Percentiles rank a stretch among this genome's conserved stretches.
These are phyloP conservation scores for Carex myosuroides DNA, from an alignment of 176 grass and related monocot genomes.

Conservation along the genomic window DNA sequence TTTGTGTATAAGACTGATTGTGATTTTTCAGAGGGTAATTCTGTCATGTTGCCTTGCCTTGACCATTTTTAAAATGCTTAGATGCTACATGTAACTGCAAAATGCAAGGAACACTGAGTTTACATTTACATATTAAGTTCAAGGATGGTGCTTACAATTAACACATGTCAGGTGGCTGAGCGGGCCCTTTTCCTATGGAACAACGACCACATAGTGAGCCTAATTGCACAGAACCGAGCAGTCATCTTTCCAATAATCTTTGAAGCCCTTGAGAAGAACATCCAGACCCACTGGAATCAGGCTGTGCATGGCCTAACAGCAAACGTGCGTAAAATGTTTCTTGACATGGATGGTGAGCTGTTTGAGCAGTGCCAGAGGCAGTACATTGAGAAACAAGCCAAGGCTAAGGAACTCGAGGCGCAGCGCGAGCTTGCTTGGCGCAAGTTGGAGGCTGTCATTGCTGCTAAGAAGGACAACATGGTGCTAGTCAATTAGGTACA, in stretches of 20 bases:
- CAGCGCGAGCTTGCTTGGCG: slow-evolving; percentile 70
- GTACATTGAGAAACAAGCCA: slow-evolving; percentile 63
- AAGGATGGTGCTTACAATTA: not conserved
- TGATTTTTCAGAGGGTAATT: not conserved
- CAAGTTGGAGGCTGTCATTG: slow-evolving; percentile 60
- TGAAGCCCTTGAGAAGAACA: slow-evolving; percentile 89
- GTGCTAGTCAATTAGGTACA: slow-evolving; percentile 90
- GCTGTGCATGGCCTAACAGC: slow-evolving; percentile 81
- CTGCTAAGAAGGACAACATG: slow-evolving; percentile 62
- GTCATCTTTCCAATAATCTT: slow-evolving; percentile 94
- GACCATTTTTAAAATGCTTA: not conserved
- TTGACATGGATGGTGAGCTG: slow-evolving; percentile 92
- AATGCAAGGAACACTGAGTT: not conserved
- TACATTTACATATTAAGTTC: not conserved
- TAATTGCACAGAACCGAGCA: slow-evolving; percentile 85
- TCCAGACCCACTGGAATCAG: slow-evolving; percentile 90
- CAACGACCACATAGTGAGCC: slow-evolving; percentile 89
- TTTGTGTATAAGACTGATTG: not conserved
- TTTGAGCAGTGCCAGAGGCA: slow-evolving; percentile 85
- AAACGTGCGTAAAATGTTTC: slow-evolving; percentile 95
- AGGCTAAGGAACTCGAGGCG: slow-evolving; percentile 57
- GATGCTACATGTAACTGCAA: not conserved
- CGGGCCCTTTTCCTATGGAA: slow-evolving; percentile 91
- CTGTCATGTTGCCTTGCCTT: not conserved
- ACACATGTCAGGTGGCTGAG: slow-evolving; percentile 57